Evolutionary conservation across 352 stramenopile genomes (phyloP).

Genomic region (Thalassiosira exigua): DNA sequence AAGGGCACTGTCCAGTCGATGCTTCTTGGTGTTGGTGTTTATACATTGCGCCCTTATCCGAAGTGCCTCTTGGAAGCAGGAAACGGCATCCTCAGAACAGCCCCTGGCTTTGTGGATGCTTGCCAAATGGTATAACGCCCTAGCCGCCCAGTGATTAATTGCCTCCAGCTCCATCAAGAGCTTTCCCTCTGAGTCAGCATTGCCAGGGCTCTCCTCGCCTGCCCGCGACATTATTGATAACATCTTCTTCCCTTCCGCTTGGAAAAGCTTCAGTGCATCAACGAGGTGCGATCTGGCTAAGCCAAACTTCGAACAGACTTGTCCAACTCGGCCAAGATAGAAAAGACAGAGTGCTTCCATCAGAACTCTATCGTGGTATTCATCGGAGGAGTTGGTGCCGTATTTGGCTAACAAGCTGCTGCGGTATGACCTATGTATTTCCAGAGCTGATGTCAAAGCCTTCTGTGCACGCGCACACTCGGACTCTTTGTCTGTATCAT

Average conservation of each 20-base stretch:
- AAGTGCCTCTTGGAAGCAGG: constrained; percentile 51
- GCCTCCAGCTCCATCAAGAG: constrained; percentile 56
- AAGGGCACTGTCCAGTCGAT: constrained; percentile 47
- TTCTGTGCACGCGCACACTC: constrained; percentile 49
- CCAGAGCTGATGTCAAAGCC: constrained; percentile 48
- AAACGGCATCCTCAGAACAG: constrained; percentile 21
- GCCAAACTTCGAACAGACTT: constrained; percentile 35
- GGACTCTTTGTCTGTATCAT: constrained; percentile 38
- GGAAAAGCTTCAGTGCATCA: constrained; percentile 48
- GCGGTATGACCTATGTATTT: constrained; percentile 33
- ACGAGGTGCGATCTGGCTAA: constrained; percentile 47
- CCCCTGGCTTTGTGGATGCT: constrained; percentile 51
- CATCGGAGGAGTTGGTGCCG: constrained; percentile 3
- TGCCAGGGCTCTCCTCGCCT: constrained; percentile 3
- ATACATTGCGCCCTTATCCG: constrained; percentile 51
- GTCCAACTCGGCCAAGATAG: constrained; percentile 57
- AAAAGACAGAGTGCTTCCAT: constrained; percentile 60
- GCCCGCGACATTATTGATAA: constrained; percentile 24
- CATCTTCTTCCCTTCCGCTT: constrained; percentile 49
- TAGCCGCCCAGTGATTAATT: constrained; percentile 62
- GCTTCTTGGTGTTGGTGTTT: constrained; percentile 31
- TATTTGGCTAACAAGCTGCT: constrained; percentile 4
- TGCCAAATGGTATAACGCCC: constrained; percentile 46
- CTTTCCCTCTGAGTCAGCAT: constrained; percentile 28
- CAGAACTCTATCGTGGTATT: constrained; percentile 29